Evolutionary conservation across 257 asterid genomes (phyloP), one percentile per base, ranked within the genome.

Genomic region (Lithospermum erythrorhizon): DNA sequence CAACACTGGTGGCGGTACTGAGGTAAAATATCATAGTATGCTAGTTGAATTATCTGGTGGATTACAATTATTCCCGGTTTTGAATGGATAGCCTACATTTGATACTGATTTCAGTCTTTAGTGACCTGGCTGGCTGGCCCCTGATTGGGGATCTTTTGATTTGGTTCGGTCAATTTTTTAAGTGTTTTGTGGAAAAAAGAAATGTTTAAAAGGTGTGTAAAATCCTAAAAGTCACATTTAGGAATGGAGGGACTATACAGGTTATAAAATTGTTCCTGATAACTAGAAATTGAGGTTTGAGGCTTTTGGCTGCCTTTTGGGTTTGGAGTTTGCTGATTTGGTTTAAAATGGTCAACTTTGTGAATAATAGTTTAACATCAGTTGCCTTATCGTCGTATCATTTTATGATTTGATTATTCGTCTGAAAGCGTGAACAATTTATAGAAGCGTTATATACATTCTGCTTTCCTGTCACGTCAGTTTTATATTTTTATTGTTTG

Each of bases 1-100:
- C 66, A 87, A 84, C 70, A 80, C 90, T 18, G 95, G 94, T 57
- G 84, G 87, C 65, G 95, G 95, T 69, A 87, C 95, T 14, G 86
- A 84, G 90, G 95, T 83, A 78, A 4, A 69, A 62, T 66, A 59
- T 20, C 53, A 41, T 65, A 49, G 23, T 6, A 20, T 62, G 20
- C 29, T 21, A 19, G 45, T 64, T 64, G 47, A 17, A 5, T 14
- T 14, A n/a, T 32, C 55, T 52, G 35, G 25, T 23, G 27, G 63
- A 25, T 32, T 30, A 22, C 24, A 32, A 41, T 41, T 13, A 8
- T 41, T 17, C 4, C 49, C 5, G 0, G 49, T 41, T 41, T 14
- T 13, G 49, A 11, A 41, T 8, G 49, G 49, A 41, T 5, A 41
- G 17, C 49, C 49, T 13, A 41, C 49, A 41, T 14, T 9, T 37